These are phyloP conservation scores for Tilletia indica DNA, from an alignment of 1,284 basidiomycete species.

Conservation along the genomic window DNA sequence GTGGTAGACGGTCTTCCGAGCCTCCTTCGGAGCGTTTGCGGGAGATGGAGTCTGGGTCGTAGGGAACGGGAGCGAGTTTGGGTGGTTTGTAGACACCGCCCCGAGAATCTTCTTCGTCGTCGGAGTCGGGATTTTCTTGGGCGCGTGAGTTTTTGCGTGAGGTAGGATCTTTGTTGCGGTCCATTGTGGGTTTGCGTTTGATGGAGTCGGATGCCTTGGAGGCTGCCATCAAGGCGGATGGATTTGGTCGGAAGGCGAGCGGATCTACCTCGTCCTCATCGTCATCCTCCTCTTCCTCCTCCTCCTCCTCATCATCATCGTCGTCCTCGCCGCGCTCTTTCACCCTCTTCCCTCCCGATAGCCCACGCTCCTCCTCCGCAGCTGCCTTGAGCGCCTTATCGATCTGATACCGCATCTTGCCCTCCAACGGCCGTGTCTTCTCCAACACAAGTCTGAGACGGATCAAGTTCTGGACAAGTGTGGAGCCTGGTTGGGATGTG, in stretches of 20 bases:
- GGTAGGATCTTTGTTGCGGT: constrained; percentile 10
- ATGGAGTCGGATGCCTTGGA: background rate
- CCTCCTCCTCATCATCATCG: constrained; percentile 61
- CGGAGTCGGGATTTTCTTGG: constrained; percentile 50
- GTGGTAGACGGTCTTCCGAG: constrained; percentile 51
- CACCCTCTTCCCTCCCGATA: background rate
- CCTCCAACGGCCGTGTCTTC: constrained; percentile 67
- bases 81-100: constrained; percentile 84
- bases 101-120: constrained; percentile 24
- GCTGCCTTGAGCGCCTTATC: constrained; percentile 66
- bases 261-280: constrained; percentile 77
- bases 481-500: constrained; percentile 17
- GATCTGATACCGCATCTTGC: constrained; percentile 87
- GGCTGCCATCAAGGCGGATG: constrained; percentile 55
- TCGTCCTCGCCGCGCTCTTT: constrained; percentile 60
- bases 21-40: constrained; percentile 57
- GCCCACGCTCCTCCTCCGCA: constrained; percentile 33
- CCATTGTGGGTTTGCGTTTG: constrained; percentile 12
- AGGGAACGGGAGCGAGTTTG: constrained; percentile 85
- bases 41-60: constrained; percentile 66
- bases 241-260: constrained; percentile 86
- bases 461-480: constrained; percentile 41
- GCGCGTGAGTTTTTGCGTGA: constrained; percentile 56
- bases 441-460: constrained; percentile 54
- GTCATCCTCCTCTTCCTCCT: constrained; percentile 62